Percentiles rank a stretch among this genome's conserved stretches.
These are phyloP conservation scores for Xylaria longipes DNA, from an alignment of 495 filamentous ascomycete genomes.

Conservation along the genomic window DNA sequence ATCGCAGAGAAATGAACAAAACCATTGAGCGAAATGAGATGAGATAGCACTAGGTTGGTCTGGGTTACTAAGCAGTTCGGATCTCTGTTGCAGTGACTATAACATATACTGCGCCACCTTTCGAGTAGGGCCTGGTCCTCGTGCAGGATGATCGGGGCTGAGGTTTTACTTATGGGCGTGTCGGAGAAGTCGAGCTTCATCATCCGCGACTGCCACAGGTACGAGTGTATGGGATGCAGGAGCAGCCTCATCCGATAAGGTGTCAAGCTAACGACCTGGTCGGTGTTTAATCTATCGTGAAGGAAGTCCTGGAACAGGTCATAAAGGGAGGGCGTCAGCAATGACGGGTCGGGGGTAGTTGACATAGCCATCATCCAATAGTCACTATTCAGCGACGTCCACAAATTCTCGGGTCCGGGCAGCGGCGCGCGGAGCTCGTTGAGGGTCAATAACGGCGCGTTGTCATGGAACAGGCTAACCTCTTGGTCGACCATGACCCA, in stretches of 20 bases:
- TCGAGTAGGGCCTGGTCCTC: constrained; percentile 63
- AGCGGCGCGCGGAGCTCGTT: constrained; percentile 64
- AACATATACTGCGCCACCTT: constrained; percentile 63
- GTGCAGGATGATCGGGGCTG: not conserved
- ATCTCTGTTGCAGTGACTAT: constrained; percentile 41
- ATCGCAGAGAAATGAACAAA: constrained; percentile 64
- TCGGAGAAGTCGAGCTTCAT: constrained; percentile 55
- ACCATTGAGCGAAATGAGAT: constrained; percentile 67
- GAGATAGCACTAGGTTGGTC: constrained; percentile 67
- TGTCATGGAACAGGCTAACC: constrained; percentile 67
- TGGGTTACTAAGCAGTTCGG: constrained; percentile 48
- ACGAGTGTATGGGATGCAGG: constrained; percentile 58
- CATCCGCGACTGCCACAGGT: constrained; percentile 56
- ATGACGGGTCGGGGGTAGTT: constrained; percentile 47
- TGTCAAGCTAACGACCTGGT: constrained; percentile 43
- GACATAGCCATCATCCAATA: constrained; percentile 59
- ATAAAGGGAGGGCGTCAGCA: constrained; percentile 56
- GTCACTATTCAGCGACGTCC: constrained; percentile 51
- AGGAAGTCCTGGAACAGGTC: constrained; percentile 65
- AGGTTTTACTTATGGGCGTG: constrained; percentile 19
- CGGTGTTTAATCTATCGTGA: constrained; percentile 47
- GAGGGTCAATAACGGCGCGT: constrained; percentile 61
- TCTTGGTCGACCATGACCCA: constrained; percentile 73
- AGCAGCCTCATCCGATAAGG: constrained; percentile 58
- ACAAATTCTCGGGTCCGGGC: constrained; percentile 61